These are phyloP conservation scores for Zostera marina DNA, from an alignment of 116 monocot species.

Conservation along the genomic window DNA sequence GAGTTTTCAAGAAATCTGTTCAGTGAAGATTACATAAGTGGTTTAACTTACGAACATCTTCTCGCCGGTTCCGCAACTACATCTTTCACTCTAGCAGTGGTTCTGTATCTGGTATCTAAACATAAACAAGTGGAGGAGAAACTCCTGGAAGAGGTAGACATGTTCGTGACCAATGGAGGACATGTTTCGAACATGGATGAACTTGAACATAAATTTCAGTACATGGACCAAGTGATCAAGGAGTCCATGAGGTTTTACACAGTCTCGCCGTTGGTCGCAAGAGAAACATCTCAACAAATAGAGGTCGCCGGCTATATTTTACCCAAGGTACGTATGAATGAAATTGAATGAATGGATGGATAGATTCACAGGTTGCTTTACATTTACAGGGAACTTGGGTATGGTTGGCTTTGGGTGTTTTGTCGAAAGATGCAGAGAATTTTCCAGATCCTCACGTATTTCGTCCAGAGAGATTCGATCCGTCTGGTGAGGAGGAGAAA, in stretches of 20 bases:
- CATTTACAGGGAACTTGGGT: too few relatives aligned
- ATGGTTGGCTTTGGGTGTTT: too few relatives aligned
- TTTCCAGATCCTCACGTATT: too few relatives aligned
- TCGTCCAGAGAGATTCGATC: too few relatives aligned
- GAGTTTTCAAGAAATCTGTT: conserved; percentile 21
- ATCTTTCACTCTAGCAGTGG: conserved; percentile 47
- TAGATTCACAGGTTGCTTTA: too few relatives aligned
- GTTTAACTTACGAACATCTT: conserved; percentile 74
- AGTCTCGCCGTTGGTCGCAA: conserved; percentile 72
- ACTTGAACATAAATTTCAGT: conserved; percentile 44
- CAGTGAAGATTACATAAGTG: conserved; percentile 34
- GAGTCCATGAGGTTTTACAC: conserved; percentile 75
- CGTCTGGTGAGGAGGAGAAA: too few relatives aligned
- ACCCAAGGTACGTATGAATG: too few relatives aligned
- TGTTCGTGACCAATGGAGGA: conserved; percentile 17
- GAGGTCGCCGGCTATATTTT: conserved; percentile 22
- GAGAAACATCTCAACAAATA: conserved; percentile 58
- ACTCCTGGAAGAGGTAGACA: conserved; percentile 53
- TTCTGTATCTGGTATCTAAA: conserved; percentile 47
- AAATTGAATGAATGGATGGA: too few relatives aligned
- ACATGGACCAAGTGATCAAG: conserved; percentile 79
- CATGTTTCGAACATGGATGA: conserved; percentile 32
- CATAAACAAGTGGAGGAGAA: conserved; percentile 54
- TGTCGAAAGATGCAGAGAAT: too few relatives aligned
- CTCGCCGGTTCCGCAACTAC: conserved; percentile 79